phyloP scores from a whole-genome alignment of 1,284 basidiomycete genomes.

The Rhizopogon parksii region DNA sequence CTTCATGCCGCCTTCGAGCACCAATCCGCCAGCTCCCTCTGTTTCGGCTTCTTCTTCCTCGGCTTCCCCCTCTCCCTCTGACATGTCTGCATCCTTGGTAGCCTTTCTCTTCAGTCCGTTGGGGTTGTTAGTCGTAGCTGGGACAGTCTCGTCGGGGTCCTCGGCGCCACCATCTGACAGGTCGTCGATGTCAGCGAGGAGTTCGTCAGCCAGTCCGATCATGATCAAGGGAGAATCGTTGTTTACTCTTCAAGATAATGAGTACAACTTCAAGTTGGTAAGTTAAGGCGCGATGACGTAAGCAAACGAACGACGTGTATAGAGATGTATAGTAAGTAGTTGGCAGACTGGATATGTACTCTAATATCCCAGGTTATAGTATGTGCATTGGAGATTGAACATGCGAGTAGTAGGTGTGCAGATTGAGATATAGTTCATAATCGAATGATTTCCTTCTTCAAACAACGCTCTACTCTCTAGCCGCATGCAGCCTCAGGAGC shows the following conservation, averaged over 20 bases:
- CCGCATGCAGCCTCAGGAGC: neutral
- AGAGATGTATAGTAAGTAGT: too few species aligned
- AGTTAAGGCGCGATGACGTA: neutral
- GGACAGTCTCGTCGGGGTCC: constrained; percentile 44
- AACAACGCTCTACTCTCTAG: neutral
- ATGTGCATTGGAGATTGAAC: neutral
- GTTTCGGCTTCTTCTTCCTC: constrained; percentile 35
- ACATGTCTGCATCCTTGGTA: constrained; percentile 44
- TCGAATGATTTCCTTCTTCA: too few species aligned
- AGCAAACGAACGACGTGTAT: neutral
- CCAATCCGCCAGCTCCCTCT: constrained; percentile 48
- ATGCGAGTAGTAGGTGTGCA: neutral
- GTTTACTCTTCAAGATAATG: neutral
- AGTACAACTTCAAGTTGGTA: too few species aligned
- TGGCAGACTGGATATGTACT: too few species aligned
- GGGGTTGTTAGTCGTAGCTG: constrained; percentile 27
- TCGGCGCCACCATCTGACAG: constrained; percentile 60
- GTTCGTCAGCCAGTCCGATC: constrained; percentile 80
- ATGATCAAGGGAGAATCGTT: constrained; percentile 30
- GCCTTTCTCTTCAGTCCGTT: constrained; percentile 59
- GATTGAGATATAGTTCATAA: neutral
- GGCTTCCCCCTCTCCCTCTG: constrained; percentile 40
- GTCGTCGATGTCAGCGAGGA: constrained; percentile 80
- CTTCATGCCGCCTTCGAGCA: constrained; percentile 83
- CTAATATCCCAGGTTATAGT: too few species aligned